Percentiles rank a stretch among this genome's conserved stretches.
These are phyloP conservation scores for Wickerhamiella hasegawae DNA, from an alignment of 805 yeast genomes.

Conservation along the genomic window DNA sequence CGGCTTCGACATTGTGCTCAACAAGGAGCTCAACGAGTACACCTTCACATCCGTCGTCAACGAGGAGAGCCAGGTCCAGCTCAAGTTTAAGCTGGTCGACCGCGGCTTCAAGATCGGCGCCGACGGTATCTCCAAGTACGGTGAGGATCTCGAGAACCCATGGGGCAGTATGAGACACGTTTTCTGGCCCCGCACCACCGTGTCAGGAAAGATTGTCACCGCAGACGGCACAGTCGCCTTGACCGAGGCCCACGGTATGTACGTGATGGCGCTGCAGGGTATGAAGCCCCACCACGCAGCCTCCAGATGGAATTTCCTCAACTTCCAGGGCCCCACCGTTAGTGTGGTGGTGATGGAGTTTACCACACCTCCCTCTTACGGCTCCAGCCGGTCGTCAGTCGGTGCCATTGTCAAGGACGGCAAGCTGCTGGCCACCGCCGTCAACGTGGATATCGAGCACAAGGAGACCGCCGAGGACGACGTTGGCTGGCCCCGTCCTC, in stretches of 20 bases:
- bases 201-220: constrained; percentile 46
- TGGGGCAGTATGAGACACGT: constrained; percentile 97
- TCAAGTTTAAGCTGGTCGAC: constrained; percentile 36
- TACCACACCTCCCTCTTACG: constrained; percentile 85
- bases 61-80: constrained; percentile 53
- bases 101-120: constrained; percentile 83
- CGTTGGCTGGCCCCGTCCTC: constrained; percentile 87
- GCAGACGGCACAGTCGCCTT: constrained; percentile 22
- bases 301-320: constrained; percentile 84
- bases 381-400: constrained; percentile 58
- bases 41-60: constrained; percentile 45
- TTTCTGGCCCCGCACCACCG: constrained; percentile 86
- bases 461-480: constrained; percentile 33
- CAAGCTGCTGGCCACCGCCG: constrained; percentile 48
- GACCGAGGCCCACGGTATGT: constrained; percentile 40
- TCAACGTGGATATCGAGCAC: constrained; percentile 51
- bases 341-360: constrained; percentile 87
- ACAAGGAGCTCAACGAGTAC: constrained; percentile 35
- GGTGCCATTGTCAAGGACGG: constrained; percentile 58
- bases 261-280: constrained; percentile 92
- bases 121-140: constrained; percentile 75
- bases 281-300: constrained; percentile 99
- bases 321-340: constrained; percentile 62
- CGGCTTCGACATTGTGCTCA: constrained; percentile 45
- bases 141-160: constrained; percentile 67